A percentile compares a stretch with the other conserved stretches of the same genome.
phyloP scores from a whole-genome alignment of 1,139 yeast species.

The Pichia sp. region DNA sequence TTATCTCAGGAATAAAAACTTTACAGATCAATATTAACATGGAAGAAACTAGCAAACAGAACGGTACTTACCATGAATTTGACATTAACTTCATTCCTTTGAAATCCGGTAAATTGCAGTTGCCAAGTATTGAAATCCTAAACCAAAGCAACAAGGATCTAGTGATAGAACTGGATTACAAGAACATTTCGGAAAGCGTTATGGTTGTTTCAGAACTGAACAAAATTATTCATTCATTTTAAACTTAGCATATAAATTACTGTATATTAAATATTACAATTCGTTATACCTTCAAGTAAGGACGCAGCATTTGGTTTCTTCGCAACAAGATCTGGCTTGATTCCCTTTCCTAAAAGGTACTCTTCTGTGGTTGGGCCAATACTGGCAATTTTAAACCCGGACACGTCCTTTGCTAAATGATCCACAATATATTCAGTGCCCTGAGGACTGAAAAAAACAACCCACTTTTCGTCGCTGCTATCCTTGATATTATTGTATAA shows the following conservation, averaged over 20 bases:
- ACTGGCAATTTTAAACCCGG: conserved; percentile 50
- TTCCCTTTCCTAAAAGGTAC: conserved; percentile 42
- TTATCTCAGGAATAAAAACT: conserved; percentile 57
- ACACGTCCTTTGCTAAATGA: conserved; percentile 27
- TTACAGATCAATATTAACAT: conserved; percentile 30
- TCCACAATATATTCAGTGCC: conserved; percentile 62
- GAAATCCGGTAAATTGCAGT: conserved; percentile 59
- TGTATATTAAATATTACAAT: background rate
- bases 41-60: conserved; percentile 9
- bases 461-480: conserved; percentile 38
- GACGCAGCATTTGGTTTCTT: conserved; percentile 63
- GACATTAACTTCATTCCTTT: conserved; percentile 59
- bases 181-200: conserved; percentile 60
- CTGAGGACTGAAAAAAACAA: conserved; percentile 87
- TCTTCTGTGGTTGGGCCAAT: conserved; percentile 91
- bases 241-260: conserved; percentile 8
- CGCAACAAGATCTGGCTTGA: conserved; percentile 59
- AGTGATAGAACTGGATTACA: conserved; percentile 53
- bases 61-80: conserved; percentile 19
- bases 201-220: conserved; percentile 68
- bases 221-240: conserved; percentile 52
- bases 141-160: conserved; percentile 25
- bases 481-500: conserved; percentile 14
- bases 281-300: conserved; percentile 33
- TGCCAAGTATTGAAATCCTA: conserved; percentile 57